phyloP scores from a whole-genome alignment of 306 rosid species.

The Herpetospermum pedunculosum region DNA sequence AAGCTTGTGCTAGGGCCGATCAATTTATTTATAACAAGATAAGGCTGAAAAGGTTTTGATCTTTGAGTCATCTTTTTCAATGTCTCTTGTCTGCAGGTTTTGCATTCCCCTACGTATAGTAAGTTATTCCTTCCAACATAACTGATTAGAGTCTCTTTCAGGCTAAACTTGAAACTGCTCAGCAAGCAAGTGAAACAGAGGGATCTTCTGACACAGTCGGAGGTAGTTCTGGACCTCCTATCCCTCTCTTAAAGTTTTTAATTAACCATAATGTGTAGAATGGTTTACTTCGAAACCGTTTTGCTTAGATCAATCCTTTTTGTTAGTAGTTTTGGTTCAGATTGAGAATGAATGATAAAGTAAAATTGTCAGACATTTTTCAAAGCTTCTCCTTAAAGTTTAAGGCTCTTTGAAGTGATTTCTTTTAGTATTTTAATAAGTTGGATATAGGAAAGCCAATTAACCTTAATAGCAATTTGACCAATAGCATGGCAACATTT shows the following conservation, averaged over 20 bases:
- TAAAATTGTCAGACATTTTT: background rate
- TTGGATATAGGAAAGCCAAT: background rate
- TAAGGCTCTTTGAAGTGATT: background rate
- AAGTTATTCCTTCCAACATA: background rate
- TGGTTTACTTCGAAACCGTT: background rate
- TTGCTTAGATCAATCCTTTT: background rate
- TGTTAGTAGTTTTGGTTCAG: background rate
- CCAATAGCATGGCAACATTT: background rate
- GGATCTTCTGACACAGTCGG: conserved; percentile 23
- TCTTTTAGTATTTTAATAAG: background rate
- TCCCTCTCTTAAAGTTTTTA: background rate
- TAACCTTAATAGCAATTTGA: background rate
- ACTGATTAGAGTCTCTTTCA: conserved; percentile 23
- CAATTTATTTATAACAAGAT: background rate
- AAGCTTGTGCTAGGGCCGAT: background rate
- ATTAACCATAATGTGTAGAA: background rate
- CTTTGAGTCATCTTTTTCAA: background rate
- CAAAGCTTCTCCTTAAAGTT: background rate
- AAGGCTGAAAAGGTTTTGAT: background rate
- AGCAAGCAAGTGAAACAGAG: conserved; percentile 21
- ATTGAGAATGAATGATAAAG: background rate
- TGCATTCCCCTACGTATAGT: background rate
- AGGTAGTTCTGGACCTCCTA: background rate
- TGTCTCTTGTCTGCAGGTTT: background rate
- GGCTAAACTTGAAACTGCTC: conserved; percentile 28